phyloP scores from a whole-genome alignment of 345 rosid genomes.

The Isatis tinctoria region DNA sequence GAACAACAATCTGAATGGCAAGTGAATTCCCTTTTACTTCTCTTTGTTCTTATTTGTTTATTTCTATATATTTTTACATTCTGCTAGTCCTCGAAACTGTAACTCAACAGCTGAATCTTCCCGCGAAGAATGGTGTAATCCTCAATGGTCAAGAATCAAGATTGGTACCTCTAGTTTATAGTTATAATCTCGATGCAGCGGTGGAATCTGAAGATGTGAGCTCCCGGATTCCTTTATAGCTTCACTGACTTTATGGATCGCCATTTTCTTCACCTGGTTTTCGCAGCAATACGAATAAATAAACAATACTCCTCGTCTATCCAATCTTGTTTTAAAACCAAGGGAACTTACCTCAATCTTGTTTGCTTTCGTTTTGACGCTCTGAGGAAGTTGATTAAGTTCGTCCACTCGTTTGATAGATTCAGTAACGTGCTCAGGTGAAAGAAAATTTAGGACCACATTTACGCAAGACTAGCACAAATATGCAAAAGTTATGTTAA shows the following conservation, averaged over 20 bases:
- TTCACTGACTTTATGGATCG: conserved; percentile 50
- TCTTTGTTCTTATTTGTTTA: conserved; percentile 11
- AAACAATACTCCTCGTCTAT: conserved; percentile 31
- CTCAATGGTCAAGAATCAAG: conserved; percentile 29
- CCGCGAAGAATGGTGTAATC: not conserved
- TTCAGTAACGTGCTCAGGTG: conserved; percentile 71
- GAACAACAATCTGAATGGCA: conserved; percentile 17
- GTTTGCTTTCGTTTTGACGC: conserved; percentile 59
- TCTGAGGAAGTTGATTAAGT: conserved; percentile 64
- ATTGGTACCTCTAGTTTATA: conserved; percentile 21
- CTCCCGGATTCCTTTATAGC: conserved; percentile 79
- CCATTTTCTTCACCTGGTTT: conserved; percentile 84
- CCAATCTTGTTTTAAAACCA: conserved; percentile 36
- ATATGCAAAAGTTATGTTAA: not conserved
- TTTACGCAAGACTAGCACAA: conserved; percentile 78
- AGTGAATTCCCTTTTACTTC: conserved; percentile 7
- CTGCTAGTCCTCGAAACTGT: conserved; percentile 20
- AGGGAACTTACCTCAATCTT: conserved; percentile 60
- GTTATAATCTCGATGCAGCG: conserved; percentile 20
- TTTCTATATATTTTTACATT: conserved; percentile 22
- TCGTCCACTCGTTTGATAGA: conserved; percentile 64
- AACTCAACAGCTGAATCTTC: conserved; percentile 11
- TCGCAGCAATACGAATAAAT: not conserved
- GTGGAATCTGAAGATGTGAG: conserved; percentile 44
- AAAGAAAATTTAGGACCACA: conserved; percentile 79